Conservation (phyloP, 2,329 filamentous ascomycete genomes). For the Colletotrichum sp. region DNA sequence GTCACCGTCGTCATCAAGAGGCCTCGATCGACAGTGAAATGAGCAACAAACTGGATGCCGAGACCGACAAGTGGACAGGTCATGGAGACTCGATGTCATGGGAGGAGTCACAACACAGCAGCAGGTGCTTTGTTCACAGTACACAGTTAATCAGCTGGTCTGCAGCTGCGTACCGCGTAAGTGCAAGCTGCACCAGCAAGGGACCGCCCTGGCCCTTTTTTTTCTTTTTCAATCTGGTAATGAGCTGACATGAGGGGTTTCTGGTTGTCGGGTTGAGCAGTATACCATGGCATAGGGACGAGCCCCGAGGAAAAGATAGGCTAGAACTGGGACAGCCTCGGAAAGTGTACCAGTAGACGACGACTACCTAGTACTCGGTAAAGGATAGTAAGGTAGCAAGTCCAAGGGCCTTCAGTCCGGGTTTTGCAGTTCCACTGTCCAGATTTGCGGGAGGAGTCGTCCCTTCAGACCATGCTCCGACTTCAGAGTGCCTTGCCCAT, state of each 20-base stretch:
- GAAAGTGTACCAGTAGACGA: neutral
- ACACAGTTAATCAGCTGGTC: neutral
- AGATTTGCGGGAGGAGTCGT: neutral
- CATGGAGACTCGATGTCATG: constrained; percentile 9
- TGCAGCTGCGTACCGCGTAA: neutral
- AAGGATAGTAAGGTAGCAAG: neutral
- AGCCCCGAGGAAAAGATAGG: neutral
- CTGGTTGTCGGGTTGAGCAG: neutral
- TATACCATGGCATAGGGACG: neutral
- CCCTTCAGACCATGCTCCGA: neutral
- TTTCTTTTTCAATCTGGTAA: neutral
- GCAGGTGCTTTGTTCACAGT: neutral
- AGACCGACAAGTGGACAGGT: neutral
- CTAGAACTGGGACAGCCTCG: neutral
- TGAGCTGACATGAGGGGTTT: neutral
- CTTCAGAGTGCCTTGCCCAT: neutral
- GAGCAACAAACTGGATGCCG: neutral
- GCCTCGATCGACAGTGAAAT: neutral
- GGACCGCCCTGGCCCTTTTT: neutral
- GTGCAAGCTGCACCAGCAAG: constrained; percentile 1
- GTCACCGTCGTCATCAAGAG: neutral
- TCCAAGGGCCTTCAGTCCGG: neutral
- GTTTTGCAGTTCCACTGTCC: neutral
- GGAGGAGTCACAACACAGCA: neutral
- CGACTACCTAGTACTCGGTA: constrained; percentile 12